A percentile compares a stretch with the other conserved stretches of the same genome.
phyloP scores from a whole-genome alignment of 768 basidiomycete species.

The Mycena amicta region DNA sequence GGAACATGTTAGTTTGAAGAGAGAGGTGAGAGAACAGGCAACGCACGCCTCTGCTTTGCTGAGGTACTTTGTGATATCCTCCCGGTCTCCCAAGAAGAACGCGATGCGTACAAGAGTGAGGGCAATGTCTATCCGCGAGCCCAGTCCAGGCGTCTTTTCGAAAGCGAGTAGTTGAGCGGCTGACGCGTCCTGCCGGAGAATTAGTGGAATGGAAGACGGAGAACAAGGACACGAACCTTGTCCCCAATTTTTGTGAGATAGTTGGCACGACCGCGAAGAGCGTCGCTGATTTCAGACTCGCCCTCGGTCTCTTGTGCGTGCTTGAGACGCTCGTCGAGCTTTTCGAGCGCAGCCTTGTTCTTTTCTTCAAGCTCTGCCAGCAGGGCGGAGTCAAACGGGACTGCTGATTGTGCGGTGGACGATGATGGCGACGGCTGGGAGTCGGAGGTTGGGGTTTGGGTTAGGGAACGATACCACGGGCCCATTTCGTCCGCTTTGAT shows the following conservation, averaged over 20 bases:
- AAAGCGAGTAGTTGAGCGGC: conserved; percentile 82
- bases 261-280: conserved; percentile 79
- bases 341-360: conserved; percentile 73
- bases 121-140: conserved; percentile 90
- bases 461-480: conserved; percentile 34
- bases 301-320: conserved; percentile 92
- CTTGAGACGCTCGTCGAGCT: conserved; percentile 74
- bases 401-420: conserved; percentile 43
- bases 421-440: conserved; percentile 39
- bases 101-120: conserved; percentile 88
- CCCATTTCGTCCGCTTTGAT: conserved; percentile 75
- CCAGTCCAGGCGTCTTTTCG: conserved; percentile 90
- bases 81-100: conserved; percentile 83
- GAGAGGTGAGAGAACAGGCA: neutral
- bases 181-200: conserved; percentile 76
- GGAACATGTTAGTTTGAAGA: neutral
- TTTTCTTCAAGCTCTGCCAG: conserved; percentile 63
- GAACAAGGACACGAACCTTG: conserved; percentile 54
- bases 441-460: conserved; percentile 34
- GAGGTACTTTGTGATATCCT: conserved; percentile 71
- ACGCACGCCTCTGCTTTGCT: conserved; percentile 80
- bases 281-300: conserved; percentile 91
- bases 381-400: conserved; percentile 54
- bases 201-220: no score
- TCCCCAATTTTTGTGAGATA: conserved; percentile 90